A percentile compares a stretch with the other conserved stretches of the same genome.
Evolutionary conservation across 257 asterid genomes (phyloP).

Genomic region (Primulina huaijiensis): DNA sequence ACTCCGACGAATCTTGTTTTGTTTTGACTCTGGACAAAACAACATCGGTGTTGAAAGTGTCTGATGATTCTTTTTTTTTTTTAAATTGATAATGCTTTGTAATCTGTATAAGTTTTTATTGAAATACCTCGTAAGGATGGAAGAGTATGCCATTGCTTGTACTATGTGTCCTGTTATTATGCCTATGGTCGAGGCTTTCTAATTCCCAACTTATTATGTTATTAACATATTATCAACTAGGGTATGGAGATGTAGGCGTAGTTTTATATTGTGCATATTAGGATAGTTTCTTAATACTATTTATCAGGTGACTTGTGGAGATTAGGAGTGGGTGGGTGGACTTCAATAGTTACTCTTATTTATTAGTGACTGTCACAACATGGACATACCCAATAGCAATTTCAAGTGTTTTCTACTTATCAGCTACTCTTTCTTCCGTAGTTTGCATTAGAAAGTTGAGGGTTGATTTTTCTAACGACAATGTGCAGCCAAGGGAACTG

Average conservation of each 20-base stretch:
- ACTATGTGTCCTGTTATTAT: constrained; percentile 7
- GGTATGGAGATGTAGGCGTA: background rate
- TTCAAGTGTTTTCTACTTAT: background rate
- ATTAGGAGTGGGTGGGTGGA: background rate
- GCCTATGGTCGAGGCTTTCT: constrained; percentile 9
- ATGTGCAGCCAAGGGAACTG: constrained; percentile 85
- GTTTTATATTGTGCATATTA: background rate
- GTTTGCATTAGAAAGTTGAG: constrained; percentile 11
- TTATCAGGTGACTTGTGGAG: constrained; percentile 9
- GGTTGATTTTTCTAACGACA: constrained; percentile 20
- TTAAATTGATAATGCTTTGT: constrained; percentile 22
- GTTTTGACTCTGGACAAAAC: background rate
- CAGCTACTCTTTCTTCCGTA: constrained; percentile 1
- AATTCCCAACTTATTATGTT: background rate
- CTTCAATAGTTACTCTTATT: background rate
- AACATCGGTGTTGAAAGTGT: constrained; percentile 4
- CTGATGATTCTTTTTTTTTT: background rate
- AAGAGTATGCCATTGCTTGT: constrained; percentile 12
- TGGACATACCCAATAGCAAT: background rate
- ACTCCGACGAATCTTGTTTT: background rate
- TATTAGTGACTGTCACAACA: constrained; percentile 2
- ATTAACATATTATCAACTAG: constrained; percentile 1
- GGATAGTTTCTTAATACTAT: background rate
- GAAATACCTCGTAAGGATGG: background rate
- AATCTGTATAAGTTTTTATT: constrained; percentile 2